Base-by-base conservation (phyloP, 805 yeast species). In the Myxozyma monticola region DNA sequence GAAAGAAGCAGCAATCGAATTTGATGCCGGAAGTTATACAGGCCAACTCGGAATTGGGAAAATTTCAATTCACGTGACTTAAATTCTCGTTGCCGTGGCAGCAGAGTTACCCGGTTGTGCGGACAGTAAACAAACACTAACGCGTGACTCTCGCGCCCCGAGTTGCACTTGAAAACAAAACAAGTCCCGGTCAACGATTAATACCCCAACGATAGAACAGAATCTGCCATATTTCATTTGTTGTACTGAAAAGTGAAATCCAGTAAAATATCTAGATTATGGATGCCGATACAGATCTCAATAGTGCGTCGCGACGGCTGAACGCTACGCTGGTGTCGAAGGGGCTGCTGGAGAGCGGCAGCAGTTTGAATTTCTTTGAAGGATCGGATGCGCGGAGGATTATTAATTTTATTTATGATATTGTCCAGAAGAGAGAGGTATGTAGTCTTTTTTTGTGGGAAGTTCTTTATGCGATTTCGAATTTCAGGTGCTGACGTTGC, bases 221-320 rank as follows among this genome's bases (percentile, higher is more conserved):
- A n/a, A n/a, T n/a, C n/a, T n/a, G n/a, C n/a, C n/a, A n/a, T n/a
- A n/a, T n/a, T n/a, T n/a, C n/a, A n/a, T n/a, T n/a, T n/a, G n/a
- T n/a, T n/a, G 39, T 15, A 9, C 14, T 24, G 22, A 7, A 2
- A 33, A 20, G n/a, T n/a, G n/a, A 15, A 33, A 29, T 22, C 18
- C 40, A 37, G 26, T 12, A 22, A 24, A 14, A n/a, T n/a, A n/a
- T n/a, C n/a, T n/a, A n/a, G n/a, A n/a, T n/a, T 3, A 54, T 54
- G 59, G 59, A 54, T 37, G 40, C 43, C 18, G 59, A 54, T 14
- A 54, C 59, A 3, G 56, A 51, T 42, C 42, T 51, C n/a, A 24
- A 35, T 7, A 47, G 54, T 20, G 57, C 50, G 5, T 51, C 57
- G 15, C 49, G 51, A 7, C 17, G 48, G 28, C 50, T 54, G 15